These are phyloP conservation scores for Pythium grandisporangium DNA, from an alignment of 352 stramenopile species.

Conservation along the genomic window DNA sequence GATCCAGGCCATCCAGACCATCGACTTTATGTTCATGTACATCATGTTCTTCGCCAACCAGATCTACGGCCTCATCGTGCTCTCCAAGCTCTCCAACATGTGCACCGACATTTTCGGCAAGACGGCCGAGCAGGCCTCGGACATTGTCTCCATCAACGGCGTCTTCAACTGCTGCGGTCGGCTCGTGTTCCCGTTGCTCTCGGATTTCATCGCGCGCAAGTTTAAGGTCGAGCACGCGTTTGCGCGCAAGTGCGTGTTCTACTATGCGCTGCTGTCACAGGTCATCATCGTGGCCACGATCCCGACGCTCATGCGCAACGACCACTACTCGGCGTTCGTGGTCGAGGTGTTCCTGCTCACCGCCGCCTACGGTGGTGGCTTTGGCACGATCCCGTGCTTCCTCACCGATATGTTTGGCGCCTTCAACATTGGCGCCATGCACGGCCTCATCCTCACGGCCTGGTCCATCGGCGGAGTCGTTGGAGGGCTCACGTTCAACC, in stretches of 20 bases:
- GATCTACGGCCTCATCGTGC: conserved; percentile 26
- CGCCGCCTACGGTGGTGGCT: conserved; percentile 59
- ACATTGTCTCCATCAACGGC: conserved; percentile 41
- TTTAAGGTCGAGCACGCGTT: conserved; percentile 38
- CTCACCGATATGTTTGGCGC: conserved; percentile 80
- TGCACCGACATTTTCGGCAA: conserved; percentile 37
- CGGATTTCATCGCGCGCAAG: conserved; percentile 25
- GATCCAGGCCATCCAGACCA: conserved; percentile 22
- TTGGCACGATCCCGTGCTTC: conserved; percentile 65
- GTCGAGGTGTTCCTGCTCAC: conserved; percentile 57
- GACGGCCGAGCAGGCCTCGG: conserved; percentile 14
- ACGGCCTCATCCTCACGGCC: conserved; percentile 60
- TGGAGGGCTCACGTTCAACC: conserved; percentile 64
- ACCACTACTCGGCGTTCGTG: conserved; percentile 50
- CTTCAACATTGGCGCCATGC: conserved; percentile 74
- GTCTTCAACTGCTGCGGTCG: conserved; percentile 44
- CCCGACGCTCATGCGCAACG: conserved; percentile 42
- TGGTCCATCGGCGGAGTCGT: conserved; percentile 73
- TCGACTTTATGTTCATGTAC: conserved; percentile 32
- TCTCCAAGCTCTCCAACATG: conserved; percentile 38
- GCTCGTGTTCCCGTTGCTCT: conserved; percentile 26
- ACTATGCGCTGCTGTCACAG: conserved; percentile 46
- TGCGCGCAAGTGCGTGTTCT: conserved; percentile 44
- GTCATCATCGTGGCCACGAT: conserved; percentile 54
- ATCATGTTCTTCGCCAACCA: conserved; percentile 30